Evolutionary conservation across 2,329 filamentous ascomycete species (phyloP), one percentile per base, ranked within the genome.

Genomic region (Sporothrix variecibatus): DNA sequence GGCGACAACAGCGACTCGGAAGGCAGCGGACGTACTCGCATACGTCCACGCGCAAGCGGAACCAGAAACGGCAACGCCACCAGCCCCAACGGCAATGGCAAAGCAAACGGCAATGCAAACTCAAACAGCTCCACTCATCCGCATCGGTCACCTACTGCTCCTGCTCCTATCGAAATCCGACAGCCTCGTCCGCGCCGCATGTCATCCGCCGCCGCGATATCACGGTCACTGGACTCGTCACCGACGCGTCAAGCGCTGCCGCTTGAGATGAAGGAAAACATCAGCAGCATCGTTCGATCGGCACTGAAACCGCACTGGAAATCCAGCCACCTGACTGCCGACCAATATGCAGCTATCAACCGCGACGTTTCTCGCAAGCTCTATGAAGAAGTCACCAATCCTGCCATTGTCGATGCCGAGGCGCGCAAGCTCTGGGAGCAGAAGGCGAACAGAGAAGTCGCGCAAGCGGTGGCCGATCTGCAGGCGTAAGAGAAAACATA

Each of bases 311-410:
- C 95, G 43, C 89, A 94, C 77, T 98, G 95, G 86, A 89, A 91
- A 76, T 92, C 92, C 58, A 91, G 92, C 78, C 89, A 92, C 76
- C 88, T 98, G 76, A 94, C 91, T 23, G 93, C 94, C 78, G 93
- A 97, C 75, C 92, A 98, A 82, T 99, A 97, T 81, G 95, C 94
- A 2, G 90, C 90, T 73, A 97, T 98, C 83, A 98, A 98, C 81
- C 91, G 94, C 76, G 92, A 93, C 75, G 91, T 98, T 46, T 98
- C 94, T 58, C 92, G 94, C 74, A 93, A 92, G 83, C 86, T 99
- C 74, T 99, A 99, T 82, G 94, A 90, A 77, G 88, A 90, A 75
- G 86, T 89, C 64, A 85, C 85, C 67, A 84, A 87, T 75, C 86
- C 86, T 17, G 83, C 86, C 26, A 82, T 85, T 31, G 86, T 96